Evolutionary conservation across 768 basidiomycete genomes (phyloP).

Genomic region (Suillus variegatus): DNA sequence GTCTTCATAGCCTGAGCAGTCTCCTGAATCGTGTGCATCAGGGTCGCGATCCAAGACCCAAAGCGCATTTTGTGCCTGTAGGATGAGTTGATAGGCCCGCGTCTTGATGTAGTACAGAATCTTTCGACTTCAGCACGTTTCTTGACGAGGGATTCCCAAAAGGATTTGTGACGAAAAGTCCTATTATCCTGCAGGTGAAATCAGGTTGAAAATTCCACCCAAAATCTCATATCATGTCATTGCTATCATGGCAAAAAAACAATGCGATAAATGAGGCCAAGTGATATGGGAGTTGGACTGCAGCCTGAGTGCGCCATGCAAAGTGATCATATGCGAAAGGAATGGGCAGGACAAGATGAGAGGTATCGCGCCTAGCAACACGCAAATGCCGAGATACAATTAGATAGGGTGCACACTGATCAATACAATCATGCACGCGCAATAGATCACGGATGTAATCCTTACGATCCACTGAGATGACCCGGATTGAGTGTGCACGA

Average conservation of each 20-base stretch:
- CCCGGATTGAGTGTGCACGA: no score
- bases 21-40: conserved; percentile 15
- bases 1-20: conserved; percentile 25
- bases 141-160: conserved; percentile 35
- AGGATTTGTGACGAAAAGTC: conserved; percentile 41
- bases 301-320: no score
- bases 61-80: conserved; percentile 34
- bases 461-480: no score
- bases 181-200: conserved; percentile 17
- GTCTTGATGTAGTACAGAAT: conserved; percentile 33
- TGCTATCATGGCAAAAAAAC: conserved; percentile 7
- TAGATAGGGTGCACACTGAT: no score
- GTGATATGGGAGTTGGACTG: neutral
- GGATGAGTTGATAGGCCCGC: conserved; percentile 36
- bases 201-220: neutral
- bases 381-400: no score
- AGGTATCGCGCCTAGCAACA: no score
- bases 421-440: no score
- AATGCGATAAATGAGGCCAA: neutral
- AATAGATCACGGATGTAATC: no score
- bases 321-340: no score
- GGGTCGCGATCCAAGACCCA: conserved; percentile 36
- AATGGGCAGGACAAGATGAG: no score
- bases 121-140: conserved; percentile 32
- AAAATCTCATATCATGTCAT: conserved; percentile 23